A percentile compares a stretch with the other conserved stretches of the same genome.
Evolutionary conservation across 108 stramenopile species (phyloP).

Genomic region (Cyclostephanos tholiformis): DNA sequence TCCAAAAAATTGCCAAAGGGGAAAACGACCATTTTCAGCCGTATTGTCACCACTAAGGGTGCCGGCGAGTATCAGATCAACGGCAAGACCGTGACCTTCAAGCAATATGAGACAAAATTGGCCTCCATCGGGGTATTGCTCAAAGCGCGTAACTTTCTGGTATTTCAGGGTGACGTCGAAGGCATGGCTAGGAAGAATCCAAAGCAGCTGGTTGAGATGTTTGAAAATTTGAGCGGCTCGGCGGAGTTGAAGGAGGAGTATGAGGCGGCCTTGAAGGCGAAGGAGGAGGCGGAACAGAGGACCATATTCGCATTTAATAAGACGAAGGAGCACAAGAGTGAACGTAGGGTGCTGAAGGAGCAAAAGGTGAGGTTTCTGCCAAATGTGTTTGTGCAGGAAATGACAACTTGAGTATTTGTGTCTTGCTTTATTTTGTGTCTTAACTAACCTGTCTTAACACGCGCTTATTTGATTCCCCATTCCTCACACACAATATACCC

Average conservation of each 20-base stretch:
- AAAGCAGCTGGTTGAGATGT: constrained; percentile 89
- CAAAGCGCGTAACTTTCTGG: constrained; percentile 98
- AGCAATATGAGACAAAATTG: constrained; percentile 85
- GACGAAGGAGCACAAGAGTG: constrained; percentile 88
- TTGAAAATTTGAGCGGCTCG: constrained; percentile 93
- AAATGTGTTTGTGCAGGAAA: neutral
- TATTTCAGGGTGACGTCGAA: constrained; percentile 99
- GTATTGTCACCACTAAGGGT: constrained; percentile 84
- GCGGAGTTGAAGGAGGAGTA: constrained; percentile 82
- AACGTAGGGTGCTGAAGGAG: constrained; percentile 91
- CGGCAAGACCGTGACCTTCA: constrained; percentile 68
- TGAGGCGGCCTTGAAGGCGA: constrained; percentile 73
- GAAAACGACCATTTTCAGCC: constrained; percentile 74
- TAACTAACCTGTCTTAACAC: neutral
- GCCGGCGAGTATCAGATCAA: constrained; percentile 89
- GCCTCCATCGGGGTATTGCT: constrained; percentile 94
- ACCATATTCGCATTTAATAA: constrained; percentile 88
- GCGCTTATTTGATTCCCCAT: neutral
- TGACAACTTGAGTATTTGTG: neutral
- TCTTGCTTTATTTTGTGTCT: neutral
- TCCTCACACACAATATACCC: neutral
- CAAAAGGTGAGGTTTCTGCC: constrained; percentile 66
- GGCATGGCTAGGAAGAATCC: constrained; percentile 92
- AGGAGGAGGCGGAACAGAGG: constrained; percentile 87
- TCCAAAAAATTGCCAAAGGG: constrained; percentile 35